Evolutionary conservation across 2,329 filamentous ascomycete species (phyloP).

Genomic region (Colletotrichum endophyticum): DNA sequence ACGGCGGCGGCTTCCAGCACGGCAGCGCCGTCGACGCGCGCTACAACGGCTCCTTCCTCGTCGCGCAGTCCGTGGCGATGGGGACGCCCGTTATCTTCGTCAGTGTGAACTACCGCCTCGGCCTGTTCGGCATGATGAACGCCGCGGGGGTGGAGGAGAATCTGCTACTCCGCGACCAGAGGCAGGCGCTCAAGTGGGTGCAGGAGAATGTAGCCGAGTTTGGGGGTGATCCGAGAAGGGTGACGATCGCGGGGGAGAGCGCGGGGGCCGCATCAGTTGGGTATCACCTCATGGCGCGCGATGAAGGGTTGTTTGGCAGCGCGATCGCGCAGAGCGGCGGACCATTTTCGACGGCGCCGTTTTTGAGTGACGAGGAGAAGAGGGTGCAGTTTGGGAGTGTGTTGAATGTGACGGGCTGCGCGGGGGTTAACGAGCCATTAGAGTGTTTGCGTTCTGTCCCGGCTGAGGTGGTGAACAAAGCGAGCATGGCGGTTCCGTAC

Average conservation of each 20-base stretch:
- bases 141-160: slow-evolving; percentile 45
- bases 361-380: neutral
- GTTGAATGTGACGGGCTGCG: neutral
- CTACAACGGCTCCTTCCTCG: slow-evolving; percentile 66
- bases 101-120: slow-evolving; percentile 50
- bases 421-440: accelerated
- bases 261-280: slow-evolving; percentile 57
- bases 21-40: slow-evolving; percentile 49
- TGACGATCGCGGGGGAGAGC: slow-evolving; percentile 59
- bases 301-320: slow-evolving; percentile 51
- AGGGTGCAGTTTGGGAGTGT: neutral
- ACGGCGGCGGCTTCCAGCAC: slow-evolving; percentile 42
- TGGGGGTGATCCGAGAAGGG: slow-evolving; percentile 54
- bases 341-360: neutral
- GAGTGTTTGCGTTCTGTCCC: neutral
- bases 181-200: slow-evolving; percentile 58
- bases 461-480: neutral
- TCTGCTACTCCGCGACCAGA: slow-evolving; percentile 47
- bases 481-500: neutral
- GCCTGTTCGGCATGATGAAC: slow-evolving; percentile 50
- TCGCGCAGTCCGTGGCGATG: slow-evolving; percentile 47
- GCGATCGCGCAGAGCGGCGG: slow-evolving; percentile 28
- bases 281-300: slow-evolving; percentile 47
- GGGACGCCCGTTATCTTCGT: slow-evolving; percentile 51
- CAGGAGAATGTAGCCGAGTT: slow-evolving; percentile 55